Conservation (phyloP, 805 yeast genomes). For the Saccharomycopsis vini region DNA sequence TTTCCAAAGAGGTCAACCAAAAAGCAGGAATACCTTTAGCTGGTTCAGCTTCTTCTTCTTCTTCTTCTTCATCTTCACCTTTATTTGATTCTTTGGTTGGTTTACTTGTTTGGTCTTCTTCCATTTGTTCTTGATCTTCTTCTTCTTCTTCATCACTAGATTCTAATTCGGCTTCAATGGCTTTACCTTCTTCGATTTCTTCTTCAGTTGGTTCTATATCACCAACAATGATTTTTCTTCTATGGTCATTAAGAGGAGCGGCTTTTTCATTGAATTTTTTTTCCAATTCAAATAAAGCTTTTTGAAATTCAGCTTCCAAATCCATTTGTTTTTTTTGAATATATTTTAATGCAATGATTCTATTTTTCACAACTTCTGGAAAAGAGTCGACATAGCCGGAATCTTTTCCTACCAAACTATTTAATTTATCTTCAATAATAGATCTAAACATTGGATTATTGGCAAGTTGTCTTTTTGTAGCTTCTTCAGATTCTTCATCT, state of each 20-base stretch:
- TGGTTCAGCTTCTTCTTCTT: conserved; percentile 37
- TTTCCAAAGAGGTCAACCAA: conserved; percentile 94
- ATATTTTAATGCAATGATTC: conserved; percentile 76
- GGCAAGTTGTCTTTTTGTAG: conserved; percentile 36
- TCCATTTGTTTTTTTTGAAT: conserved; percentile 72
- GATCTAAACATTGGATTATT: conserved; percentile 77
- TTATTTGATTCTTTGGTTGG: conserved; percentile 32
- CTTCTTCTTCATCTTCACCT: conserved; percentile 34
- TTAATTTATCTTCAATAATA: conserved; percentile 84
- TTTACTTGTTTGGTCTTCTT: conserved; percentile 18
- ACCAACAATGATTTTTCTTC: conserved; percentile 69
- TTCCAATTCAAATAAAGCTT: conserved; percentile 79
- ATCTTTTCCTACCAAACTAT: conserved; percentile 73
- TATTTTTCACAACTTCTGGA: conserved; percentile 61
- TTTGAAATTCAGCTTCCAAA: conserved; percentile 85
- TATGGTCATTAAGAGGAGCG: conserved; percentile 64
- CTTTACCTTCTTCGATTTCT: conserved; percentile 73
- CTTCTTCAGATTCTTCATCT: conserved; percentile 49
- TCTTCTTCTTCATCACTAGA: conserved; percentile 36
- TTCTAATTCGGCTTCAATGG: conserved; percentile 48
- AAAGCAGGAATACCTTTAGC: conserved; percentile 81
- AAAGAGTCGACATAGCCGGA: conserved; percentile 77
- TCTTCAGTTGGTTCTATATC: conserved; percentile 64
- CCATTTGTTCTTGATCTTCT: conserved; percentile 33
- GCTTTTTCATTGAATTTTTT: conserved; percentile 65